Base-by-base conservation (phyloP, 495 filamentous ascomycete species). In the Penicillium psychrofluorescens region DNA sequence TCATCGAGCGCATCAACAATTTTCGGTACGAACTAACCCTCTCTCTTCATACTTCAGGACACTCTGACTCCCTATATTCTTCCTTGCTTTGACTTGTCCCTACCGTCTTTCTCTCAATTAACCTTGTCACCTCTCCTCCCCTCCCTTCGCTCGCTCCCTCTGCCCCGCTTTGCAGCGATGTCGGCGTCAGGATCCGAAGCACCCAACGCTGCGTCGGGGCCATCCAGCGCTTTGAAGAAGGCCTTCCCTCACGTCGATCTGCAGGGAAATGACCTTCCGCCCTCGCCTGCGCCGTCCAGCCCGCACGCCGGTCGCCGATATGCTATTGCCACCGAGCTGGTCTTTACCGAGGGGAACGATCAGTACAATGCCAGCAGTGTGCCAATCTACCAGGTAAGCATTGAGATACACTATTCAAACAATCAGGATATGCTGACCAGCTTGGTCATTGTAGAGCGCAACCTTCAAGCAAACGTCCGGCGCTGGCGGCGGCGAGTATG, bases 301-400 rank as follows among this genome's bases (percentile, higher is more conserved):
- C 92, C 92, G 13, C 80, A 81, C 55, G 80, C 79, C 55, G 90
- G 90, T 30, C 77, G 84, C 49, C 80, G 83, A 46, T 98, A 97
- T 66, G 89, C 90, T 38, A 77, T 97, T 46, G 90, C 90, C 34
- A 98, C 92, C 7, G 92, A 97, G 64, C 72, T 98, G 44, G 94
- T 98, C 29, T 96, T 90, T 61, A 97, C 91, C 33, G 92, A 98
- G 48, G 76, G 86, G 61, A 88, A 79, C 62, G 92, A 98, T 64
- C 92, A 98, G 67, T 95, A 96, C 69, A 90, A 91, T 63, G 79
- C 92, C 36, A 92, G 86, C 53, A 95, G 88, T 59, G 85, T 92
- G 54, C 92, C 92, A 35, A 96, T 98, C 58, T 98, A 98, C 64
- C 92, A 87, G 72, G 81, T 84, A 63, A 43, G 57, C 33, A 14